These are phyloP conservation scores for Lepidium africanum DNA, from an alignment of 345 rosid genomes.

Conservation along the genomic window DNA sequence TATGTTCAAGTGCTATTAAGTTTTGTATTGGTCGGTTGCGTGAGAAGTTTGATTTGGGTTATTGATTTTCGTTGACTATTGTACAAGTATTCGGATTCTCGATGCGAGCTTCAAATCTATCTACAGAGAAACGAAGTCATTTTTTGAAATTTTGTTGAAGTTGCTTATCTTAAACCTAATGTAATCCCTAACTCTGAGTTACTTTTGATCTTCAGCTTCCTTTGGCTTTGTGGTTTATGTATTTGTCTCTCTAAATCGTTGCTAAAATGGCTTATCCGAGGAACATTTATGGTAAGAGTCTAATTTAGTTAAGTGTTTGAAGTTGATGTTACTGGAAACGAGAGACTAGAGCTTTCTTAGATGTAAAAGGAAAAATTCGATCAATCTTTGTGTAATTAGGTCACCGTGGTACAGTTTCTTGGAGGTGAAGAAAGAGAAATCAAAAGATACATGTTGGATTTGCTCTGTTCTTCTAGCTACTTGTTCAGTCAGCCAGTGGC, in stretches of 20 bases:
- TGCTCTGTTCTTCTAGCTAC: too few relatives aligned
- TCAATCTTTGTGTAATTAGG: too few relatives aligned
- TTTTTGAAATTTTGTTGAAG: neutral
- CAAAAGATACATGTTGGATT: too few relatives aligned
- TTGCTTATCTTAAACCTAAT: neutral
- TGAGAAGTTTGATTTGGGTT: constrained; percentile 4
- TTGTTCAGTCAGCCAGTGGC: too few relatives aligned
- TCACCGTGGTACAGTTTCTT: too few relatives aligned
- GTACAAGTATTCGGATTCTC: neutral
- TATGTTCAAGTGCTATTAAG: neutral
- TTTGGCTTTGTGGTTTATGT: neutral
- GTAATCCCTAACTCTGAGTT: constrained; percentile 1
- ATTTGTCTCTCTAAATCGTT: neutral
- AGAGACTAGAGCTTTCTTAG: constrained; percentile 28
- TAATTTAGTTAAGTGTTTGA: constrained; percentile 9
- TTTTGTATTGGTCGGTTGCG: neutral
- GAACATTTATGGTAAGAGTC: constrained; percentile 42
- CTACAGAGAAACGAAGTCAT: neutral
- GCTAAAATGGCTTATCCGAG: constrained; percentile 41
- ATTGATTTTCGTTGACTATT: neutral
- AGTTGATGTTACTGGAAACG: constrained; percentile 17
- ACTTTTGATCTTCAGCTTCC: constrained; percentile 5
- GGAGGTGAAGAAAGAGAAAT: too few relatives aligned
- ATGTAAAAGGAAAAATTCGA: too few relatives aligned
- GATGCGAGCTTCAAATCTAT: neutral